phyloP scores from a whole-genome alignment of 1,139 yeast species.

The Suhomyces chickasaworum region DNA sequence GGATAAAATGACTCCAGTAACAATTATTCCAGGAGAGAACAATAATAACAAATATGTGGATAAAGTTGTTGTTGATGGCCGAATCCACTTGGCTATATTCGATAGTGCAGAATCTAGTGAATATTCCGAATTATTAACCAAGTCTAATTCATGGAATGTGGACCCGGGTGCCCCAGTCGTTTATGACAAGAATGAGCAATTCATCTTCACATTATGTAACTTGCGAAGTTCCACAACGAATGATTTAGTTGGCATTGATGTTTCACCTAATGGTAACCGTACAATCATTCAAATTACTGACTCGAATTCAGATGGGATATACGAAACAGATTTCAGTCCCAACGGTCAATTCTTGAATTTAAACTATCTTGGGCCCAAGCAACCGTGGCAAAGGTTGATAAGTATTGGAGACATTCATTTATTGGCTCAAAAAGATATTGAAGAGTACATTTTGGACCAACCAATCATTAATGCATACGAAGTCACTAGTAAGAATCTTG shows the following conservation, averaged over 20 bases:
- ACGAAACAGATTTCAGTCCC: conserved; percentile 47
- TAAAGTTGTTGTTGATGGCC: conserved; percentile 62
- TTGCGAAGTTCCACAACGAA: conserved; percentile 56
- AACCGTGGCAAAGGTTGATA: conserved; percentile 67
- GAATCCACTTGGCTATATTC: conserved; percentile 70
- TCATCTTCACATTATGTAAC: conserved; percentile 67
- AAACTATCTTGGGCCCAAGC: conserved; percentile 61
- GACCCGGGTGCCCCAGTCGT: conserved; percentile 55
- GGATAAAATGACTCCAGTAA: conserved; percentile 43
- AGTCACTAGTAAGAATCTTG: conserved; percentile 23
- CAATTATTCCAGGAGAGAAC: conserved; percentile 28
- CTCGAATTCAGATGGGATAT: conserved; percentile 31
- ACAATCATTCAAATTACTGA: conserved; percentile 25
- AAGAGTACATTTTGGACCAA: conserved; percentile 28
- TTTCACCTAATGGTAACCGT: conserved; percentile 16
- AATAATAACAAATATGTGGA: conserved; percentile 74
- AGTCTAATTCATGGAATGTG: conserved; percentile 68
- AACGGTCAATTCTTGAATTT: conserved; percentile 58
- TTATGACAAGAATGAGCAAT: conserved; percentile 52
- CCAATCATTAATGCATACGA: conserved; percentile 35
- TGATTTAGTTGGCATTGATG: conserved; percentile 41
- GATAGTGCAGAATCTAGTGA: conserved; percentile 44
- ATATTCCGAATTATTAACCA: conserved; percentile 55
- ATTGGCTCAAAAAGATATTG: conserved; percentile 4
- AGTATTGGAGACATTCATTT: conserved; percentile 37